phyloP scores from a whole-genome alignment of 345 rosid species.

The Hibiscus trionum region DNA sequence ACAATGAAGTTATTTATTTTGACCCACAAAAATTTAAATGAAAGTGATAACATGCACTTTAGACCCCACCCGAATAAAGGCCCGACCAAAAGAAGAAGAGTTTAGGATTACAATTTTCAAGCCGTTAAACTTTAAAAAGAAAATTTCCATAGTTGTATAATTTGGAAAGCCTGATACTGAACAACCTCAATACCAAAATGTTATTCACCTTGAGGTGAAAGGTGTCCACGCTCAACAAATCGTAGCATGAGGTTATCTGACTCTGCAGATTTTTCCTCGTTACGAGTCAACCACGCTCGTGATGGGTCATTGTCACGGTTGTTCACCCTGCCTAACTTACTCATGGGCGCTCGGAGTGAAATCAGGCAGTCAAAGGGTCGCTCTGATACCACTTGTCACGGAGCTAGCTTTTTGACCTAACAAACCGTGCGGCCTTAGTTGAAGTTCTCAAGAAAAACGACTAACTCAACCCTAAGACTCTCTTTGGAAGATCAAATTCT shows the following conservation, averaged over 20 bases:
- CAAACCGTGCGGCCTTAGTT: too few relatives aligned
- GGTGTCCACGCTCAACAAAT: slow-evolving; percentile 53
- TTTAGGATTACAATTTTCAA: neutral
- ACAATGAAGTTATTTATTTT: neutral
- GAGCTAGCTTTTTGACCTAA: too few relatives aligned
- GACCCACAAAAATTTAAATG: neutral
- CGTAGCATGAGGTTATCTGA: slow-evolving; percentile 66
- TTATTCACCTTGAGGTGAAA: slow-evolving; percentile 18
- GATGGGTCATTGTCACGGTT: too few relatives aligned
- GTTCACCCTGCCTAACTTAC: too few relatives aligned
- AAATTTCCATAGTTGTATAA: neutral
- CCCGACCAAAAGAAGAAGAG: neutral
- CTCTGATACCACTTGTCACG: too few relatives aligned
- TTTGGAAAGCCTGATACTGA: neutral
- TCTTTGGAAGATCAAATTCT: too few relatives aligned
- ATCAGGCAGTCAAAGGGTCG: too few relatives aligned
- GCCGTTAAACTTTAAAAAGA: slow-evolving; percentile 1
- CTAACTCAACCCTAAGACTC: too few relatives aligned
- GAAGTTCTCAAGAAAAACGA: too few relatives aligned
- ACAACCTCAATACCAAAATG: neutral
- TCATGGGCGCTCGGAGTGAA: too few relatives aligned
- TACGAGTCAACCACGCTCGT: too few relatives aligned
- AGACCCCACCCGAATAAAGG: neutral
- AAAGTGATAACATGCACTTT: neutral
- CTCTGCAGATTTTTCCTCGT: slow-evolving; percentile 52